Conservation (phyloP, 192 early-diverging fungal species). For the Coemansia sp. region DNA sequence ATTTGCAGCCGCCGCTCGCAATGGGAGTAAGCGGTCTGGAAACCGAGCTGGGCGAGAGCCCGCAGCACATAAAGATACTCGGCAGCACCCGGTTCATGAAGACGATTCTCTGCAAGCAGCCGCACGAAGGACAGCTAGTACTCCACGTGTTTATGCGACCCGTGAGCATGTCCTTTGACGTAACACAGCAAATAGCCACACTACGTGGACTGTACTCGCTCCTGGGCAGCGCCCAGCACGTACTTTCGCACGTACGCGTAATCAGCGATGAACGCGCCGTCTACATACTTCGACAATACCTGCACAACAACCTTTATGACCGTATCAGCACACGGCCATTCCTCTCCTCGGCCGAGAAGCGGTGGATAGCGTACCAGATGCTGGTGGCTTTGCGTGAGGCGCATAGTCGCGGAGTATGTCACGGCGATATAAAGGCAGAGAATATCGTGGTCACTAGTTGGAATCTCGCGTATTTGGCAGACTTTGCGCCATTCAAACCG, state of each 20-base stretch:
- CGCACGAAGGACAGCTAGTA: constrained; percentile 78
- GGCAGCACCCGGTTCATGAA: constrained; percentile 94
- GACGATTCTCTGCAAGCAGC: constrained; percentile 77
- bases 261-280: constrained; percentile 88
- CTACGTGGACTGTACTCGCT: constrained; percentile 33
- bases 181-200: constrained; percentile 29
- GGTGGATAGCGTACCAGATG: constrained; percentile 92
- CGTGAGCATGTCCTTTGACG: constrained; percentile 54
- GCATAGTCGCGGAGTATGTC: constrained; percentile 71
- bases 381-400: constrained; percentile 75
- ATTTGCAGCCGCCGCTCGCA: constrained; percentile 48
- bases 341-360: constrained; percentile 79
- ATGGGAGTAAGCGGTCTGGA: constrained; percentile 48
- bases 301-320: constrained; percentile 94
- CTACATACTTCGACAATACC: constrained; percentile 83
- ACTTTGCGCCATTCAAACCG: constrained; percentile 91
- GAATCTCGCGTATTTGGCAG: constrained; percentile 90
- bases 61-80: constrained; percentile 56
- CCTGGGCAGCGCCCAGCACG: constrained; percentile 71
- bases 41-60: constrained; percentile 45
- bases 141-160: constrained; percentile 95
- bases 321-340: constrained; percentile 96
- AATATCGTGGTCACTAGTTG: constrained; percentile 93
- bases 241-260: constrained; percentile 73
- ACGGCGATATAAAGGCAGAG: constrained; percentile 96